phyloP scores from a whole-genome alignment of 345 rosid species.

The Citrus medica region DNA sequence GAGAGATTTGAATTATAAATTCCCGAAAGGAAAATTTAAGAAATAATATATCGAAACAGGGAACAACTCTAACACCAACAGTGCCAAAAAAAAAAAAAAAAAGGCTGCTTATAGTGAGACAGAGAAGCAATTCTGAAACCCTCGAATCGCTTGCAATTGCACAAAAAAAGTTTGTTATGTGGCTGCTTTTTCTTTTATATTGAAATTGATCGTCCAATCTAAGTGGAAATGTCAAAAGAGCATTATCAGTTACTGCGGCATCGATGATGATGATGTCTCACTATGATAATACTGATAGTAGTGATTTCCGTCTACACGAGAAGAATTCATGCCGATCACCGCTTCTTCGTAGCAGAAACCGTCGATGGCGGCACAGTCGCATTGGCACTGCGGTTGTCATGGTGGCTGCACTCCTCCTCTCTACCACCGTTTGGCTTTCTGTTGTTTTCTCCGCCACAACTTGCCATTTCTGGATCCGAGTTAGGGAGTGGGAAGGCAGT shows the following conservation, averaged over 20 bases:
- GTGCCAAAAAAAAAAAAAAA: too few relatives aligned
- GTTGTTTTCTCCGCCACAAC: conserved; percentile 70
- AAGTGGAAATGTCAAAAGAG: conserved; percentile 17
- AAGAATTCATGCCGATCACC: conserved; percentile 22
- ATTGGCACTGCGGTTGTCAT: conserved; percentile 49
- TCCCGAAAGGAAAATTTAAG: too few relatives aligned
- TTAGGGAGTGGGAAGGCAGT: conserved; percentile 50
- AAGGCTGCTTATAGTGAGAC: too few relatives aligned
- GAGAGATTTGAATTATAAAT: too few relatives aligned
- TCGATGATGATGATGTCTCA: conserved; percentile 18
- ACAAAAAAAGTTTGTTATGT: too few relatives aligned
- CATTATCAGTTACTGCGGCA: neutral
- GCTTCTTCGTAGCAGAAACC: conserved; percentile 30
- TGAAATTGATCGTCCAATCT: neutral
- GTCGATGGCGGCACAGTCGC: conserved; percentile 54
- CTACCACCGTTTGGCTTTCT: conserved; percentile 79
- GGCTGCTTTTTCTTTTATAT: neutral
- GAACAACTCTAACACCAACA: too few relatives aligned
- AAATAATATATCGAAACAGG: too few relatives aligned
- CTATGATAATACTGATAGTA: neutral
- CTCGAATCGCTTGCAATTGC: too few relatives aligned
- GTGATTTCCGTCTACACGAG: conserved; percentile 10
- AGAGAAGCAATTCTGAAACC: too few relatives aligned
- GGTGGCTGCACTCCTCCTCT: conserved; percentile 54
- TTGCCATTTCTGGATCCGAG: conserved; percentile 50